Evolutionary conservation across 768 basidiomycete species (phyloP).

Genomic region (Phanerodontia chrysosporium): DNA sequence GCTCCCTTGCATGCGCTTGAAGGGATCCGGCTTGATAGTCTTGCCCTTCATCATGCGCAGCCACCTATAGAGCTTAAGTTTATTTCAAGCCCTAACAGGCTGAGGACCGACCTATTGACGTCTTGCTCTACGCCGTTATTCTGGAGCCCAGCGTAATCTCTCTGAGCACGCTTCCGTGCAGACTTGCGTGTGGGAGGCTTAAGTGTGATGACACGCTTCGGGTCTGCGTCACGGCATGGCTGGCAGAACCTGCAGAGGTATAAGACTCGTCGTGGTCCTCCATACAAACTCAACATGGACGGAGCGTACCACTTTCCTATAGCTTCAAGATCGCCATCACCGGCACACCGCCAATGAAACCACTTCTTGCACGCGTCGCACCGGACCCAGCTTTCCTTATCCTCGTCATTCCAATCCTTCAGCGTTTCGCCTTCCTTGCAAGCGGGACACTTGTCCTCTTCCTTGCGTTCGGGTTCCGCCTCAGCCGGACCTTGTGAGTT

Average conservation of each 20-base stretch:
- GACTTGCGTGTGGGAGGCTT: constrained; percentile 82
- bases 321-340: constrained; percentile 57
- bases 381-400: constrained; percentile 76
- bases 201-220: constrained; percentile 61
- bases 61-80: constrained; percentile 36
- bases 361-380: constrained; percentile 80
- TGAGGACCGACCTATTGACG: constrained; percentile 35
- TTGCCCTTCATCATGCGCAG: constrained; percentile 65
- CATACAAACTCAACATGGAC: background rate
- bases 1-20: constrained; percentile 61
- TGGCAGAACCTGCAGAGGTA: constrained; percentile 67
- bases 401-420: constrained; percentile 31
- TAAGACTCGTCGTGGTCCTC: background rate
- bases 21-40: constrained; percentile 54
- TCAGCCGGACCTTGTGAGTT: constrained; percentile 19
- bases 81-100: background rate
- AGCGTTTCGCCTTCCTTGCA: constrained; percentile 39
- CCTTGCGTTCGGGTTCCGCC: constrained; percentile 8
- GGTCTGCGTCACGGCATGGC: constrained; percentile 55
- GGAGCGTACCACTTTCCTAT: constrained; percentile 73
- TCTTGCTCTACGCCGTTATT: constrained; percentile 63
- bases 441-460: constrained; percentile 44
- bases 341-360: constrained; percentile 83
- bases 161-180: constrained; percentile 64
- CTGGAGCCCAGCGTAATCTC: constrained; percentile 71